Evolutionary conservation across 208 protist genomes (phyloP), one percentile per base, ranked within the genome.

Genomic region (Strigomonas culicis): DNA sequence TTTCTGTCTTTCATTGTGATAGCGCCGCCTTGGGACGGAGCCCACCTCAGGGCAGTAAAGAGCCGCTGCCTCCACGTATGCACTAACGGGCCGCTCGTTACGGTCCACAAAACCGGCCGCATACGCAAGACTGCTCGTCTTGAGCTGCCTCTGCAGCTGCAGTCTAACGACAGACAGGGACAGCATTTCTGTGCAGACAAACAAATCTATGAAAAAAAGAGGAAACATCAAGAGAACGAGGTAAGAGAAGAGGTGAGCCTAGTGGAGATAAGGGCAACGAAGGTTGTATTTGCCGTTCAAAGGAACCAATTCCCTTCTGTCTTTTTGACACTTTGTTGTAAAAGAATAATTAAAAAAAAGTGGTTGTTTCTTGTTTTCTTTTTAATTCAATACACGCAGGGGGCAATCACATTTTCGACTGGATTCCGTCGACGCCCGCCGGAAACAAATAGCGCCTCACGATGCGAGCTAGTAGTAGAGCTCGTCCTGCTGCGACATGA

Each of bases 31-130:
- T 10, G 51, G 28, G 6, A 86, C 4, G 4, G 66, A 50, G 19
- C 66, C 71, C 10, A 74, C 61, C 1, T 77, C 84, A 2, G 80
- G 71, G 4, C 77, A 90, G 70, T 90, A 90, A 25, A 79, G 21
- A 17, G 80, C 56, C 0, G 67, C 79, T 32, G 80, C 84, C 17
- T 63, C 39, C 63, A 84, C 74, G 47, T 79, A 84, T 1, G 44
- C 10, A n/a, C 58, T 63, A 11, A 74, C 71, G 19, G 76, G 72
- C 13, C 60, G 68, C 60, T 86, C 84, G 41, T 77, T 79, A 3
- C 64, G 56, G 4, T 68, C 32, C 8, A 66, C 65, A 68, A 90
- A 90, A 11, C 80, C 84, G 13, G 73, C 61, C 1, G 71, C 73
- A 62, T 90, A 90, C 11, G 63, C 84, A 30, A 90, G 64, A 31